phyloP scores from a whole-genome alignment of 2,329 filamentous ascomycete genomes.

The Fonsecaea erecta region DNA sequence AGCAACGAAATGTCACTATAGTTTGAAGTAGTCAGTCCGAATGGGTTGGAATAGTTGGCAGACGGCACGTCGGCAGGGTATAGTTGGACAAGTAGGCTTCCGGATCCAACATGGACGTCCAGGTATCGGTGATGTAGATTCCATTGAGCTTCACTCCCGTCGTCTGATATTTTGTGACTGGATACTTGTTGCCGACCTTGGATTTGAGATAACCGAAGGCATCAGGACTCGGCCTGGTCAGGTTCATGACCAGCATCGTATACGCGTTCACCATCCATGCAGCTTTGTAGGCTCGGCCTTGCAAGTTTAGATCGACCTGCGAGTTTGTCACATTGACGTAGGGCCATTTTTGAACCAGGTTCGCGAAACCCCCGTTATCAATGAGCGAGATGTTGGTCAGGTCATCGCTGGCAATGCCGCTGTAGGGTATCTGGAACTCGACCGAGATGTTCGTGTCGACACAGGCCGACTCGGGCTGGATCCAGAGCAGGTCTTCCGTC shows the following conservation, averaged over 20 bases:
- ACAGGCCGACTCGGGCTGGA: conserved; percentile 53
- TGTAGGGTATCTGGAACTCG: conserved; percentile 45
- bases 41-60: conserved; percentile 42
- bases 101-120: conserved; percentile 15
- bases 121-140: conserved; percentile 9
- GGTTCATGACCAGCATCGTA: conserved; percentile 48
- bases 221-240: conserved; percentile 42
- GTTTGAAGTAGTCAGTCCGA: conserved; percentile 38
- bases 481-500: conserved; percentile 55
- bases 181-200: conserved; percentile 43
- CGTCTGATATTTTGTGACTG: conserved; percentile 22
- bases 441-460: conserved; percentile 49
- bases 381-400: conserved; percentile 42
- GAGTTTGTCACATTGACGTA: conserved; percentile 40
- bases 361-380: conserved; percentile 52
- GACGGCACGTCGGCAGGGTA: conserved; percentile 11
- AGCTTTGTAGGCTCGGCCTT: conserved; percentile 49
- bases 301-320: conserved; percentile 46
- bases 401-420: conserved; percentile 10
- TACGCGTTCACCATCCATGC: conserved; percentile 51
- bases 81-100: conserved; percentile 22
- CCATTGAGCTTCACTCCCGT: conserved; percentile 13
- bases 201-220: conserved; percentile 49
- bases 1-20: conserved; percentile 38
- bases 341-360: conserved; percentile 46